Conservation (phyloP, 2,329 filamentous ascomycete species). For the Phialophora verrucosa region DNA sequence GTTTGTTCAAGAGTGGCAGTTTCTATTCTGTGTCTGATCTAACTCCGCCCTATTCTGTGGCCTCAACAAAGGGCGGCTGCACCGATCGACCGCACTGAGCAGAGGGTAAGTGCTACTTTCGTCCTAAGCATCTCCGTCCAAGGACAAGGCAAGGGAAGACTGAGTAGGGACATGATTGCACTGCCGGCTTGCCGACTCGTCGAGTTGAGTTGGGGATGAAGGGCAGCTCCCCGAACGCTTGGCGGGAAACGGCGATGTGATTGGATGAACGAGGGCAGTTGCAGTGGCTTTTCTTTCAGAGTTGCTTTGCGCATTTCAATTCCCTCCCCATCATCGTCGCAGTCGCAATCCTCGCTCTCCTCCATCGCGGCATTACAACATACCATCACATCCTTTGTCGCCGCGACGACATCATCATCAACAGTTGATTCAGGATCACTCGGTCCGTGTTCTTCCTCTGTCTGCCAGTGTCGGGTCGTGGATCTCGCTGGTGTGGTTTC, state of each 20-base stretch:
- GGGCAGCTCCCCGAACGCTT: constrained; percentile 14
- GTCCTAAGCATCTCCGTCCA: neutral
- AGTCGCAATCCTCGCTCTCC: constrained; percentile 24
- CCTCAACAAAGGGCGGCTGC: neutral
- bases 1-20: neutral
- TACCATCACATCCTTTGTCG: constrained; percentile 24
- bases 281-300: constrained; percentile 20
- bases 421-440: constrained; percentile 21
- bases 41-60: constrained; percentile 1
- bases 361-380: constrained; percentile 24
- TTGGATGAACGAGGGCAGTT: constrained; percentile 12
- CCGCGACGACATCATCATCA: constrained; percentile 22
- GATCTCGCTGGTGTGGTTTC: constrained; percentile 14
- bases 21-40: constrained; percentile 7
- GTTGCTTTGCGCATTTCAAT: constrained; percentile 23
- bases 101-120: constrained; percentile 2
- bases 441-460: constrained; percentile 25
- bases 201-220: constrained; percentile 5
- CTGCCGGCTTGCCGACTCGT: constrained; percentile 1
- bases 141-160: neutral
- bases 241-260: constrained; percentile 3
- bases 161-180: neutral
- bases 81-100: neutral
- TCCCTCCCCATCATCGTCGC: constrained; percentile 31
- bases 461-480: constrained; percentile 6